phyloP scores from a whole-genome alignment of 2,329 filamentous ascomycete species.

The Talaromyces albobiverticillius region DNA sequence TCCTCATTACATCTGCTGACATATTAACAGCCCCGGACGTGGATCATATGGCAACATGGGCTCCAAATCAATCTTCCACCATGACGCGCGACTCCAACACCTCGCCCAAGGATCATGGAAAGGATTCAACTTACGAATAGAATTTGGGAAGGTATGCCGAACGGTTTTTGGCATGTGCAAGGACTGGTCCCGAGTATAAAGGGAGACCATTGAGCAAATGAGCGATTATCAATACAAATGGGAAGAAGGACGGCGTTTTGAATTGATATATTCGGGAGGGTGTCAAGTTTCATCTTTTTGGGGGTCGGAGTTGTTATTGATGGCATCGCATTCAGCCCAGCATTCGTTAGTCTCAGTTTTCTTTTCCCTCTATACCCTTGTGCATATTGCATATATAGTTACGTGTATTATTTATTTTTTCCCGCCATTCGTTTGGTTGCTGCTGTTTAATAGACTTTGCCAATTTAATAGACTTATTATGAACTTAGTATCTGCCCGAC shows the following conservation, averaged over 20 bases:
- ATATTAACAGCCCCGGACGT: slow-evolving; percentile 23
- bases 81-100: slow-evolving; percentile 27
- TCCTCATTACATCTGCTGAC: not conserved
- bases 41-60: slow-evolving; percentile 31
- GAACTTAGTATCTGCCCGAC: too few relatives aligned
- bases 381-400: slow-evolving; percentile 10
- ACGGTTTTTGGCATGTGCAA: slow-evolving; percentile 29
- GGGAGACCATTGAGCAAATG: not conserved
- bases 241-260: not conserved
- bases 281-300: not conserved
- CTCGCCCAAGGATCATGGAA: slow-evolving; percentile 31
- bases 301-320: not conserved
- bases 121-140: slow-evolving; percentile 24
- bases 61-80: slow-evolving; percentile 28
- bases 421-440: not conserved
- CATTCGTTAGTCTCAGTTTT: not conserved
- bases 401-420: not conserved
- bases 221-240: not conserved
- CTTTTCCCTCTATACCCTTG: slow-evolving; percentile 7
- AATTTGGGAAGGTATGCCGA: slow-evolving; percentile 32
- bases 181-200: slow-evolving; percentile 26
- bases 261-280: not conserved
- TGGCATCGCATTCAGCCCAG: not conserved
- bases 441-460: not conserved
- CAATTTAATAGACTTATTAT: too few relatives aligned